Evolutionary conservation across 495 filamentous ascomycete genomes (phyloP), one percentile per base, ranked within the genome.

Genomic region (Podospora pseudopauciseta): DNA sequence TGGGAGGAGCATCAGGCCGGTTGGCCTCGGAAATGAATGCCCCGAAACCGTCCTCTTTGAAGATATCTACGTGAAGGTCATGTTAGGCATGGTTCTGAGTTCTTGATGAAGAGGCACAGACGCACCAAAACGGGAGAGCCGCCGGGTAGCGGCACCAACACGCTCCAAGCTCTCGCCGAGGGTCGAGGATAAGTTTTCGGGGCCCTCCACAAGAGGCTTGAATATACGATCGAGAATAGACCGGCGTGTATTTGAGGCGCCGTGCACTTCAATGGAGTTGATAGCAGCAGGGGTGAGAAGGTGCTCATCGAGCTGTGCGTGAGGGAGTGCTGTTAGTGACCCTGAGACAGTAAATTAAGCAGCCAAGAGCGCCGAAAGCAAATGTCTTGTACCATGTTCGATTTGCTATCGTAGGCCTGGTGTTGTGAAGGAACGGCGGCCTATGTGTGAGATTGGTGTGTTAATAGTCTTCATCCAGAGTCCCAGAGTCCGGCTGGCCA

Each of bases 71-170:
- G 76, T 63, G 76, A 66, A 54, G 54, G 27, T 16, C 26, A 39
- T 62, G 61, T 73, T 54, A 63, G 32, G 63, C 30, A 61, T 20
- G 26, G 4, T 5, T 32, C 26, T 9, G 20, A 32, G 6, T 4
- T 32, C 59, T 68, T 5, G 0, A 32, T 20, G 23, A 54, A 16
- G 30, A 7, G 27, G 20, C 28, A 13, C 7, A 23, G 76, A 30
- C 81, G 63, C 85, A 96, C 92, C 93, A 75, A 97, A 92, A 69
- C 86, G 84, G 67, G 89, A 86, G 23, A 99, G 86, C 81, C 91
- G 95, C 70, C 88, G 84, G 44, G 89, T 87, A 26, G 86, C 87
- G 64, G 74, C 80, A 66, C 87, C 86, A 54, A 96, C 80, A 76
- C 91, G 89, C 68, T 84, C 80, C 66, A 97, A 77, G 57, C 92